phyloP scores from a whole-genome alignment of 805 yeast genomes.

The Metschnikowia baotianmanensis region DNA sequence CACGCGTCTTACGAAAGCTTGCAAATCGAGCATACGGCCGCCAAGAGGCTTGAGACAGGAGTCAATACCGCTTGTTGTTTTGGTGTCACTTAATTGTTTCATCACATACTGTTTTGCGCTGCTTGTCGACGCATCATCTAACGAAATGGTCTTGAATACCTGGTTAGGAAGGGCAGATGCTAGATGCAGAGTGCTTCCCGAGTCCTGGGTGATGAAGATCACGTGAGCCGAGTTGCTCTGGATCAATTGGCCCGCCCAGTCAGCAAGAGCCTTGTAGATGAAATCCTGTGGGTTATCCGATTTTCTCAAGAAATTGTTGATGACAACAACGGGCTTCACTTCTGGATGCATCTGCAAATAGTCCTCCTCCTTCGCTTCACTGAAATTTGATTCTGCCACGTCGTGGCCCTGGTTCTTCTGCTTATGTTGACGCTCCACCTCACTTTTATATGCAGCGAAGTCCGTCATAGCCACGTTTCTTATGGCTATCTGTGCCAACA shows the following conservation, averaged over 20 bases:
- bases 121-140: conserved; percentile 76
- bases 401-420: conserved; percentile 11
- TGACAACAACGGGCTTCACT: conserved; percentile 78
- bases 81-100: conserved; percentile 43
- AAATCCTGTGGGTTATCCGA: conserved; percentile 53
- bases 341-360: conserved; percentile 83
- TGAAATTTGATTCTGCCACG: conserved; percentile 23
- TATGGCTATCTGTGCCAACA: conserved; percentile 70
- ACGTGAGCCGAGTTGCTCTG: conserved; percentile 86
- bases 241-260: conserved; percentile 82
- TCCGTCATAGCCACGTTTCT: conserved; percentile 51
- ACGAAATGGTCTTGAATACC: conserved; percentile 69
- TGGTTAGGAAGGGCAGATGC: conserved; percentile 79
- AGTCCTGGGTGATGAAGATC: conserved; percentile 80
- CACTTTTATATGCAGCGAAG: conserved; percentile 28
- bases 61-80: conserved; percentile 42
- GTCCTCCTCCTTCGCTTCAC: conserved; percentile 67
- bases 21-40: conserved; percentile 92
- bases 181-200: conserved; percentile 68
- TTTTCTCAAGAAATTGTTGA: conserved; percentile 66
- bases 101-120: conserved; percentile 71
- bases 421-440: conserved; percentile 21
- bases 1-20: conserved; percentile 83
- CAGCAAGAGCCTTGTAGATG: conserved; percentile 71
- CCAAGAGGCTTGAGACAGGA: conserved; percentile 73